Evolutionary conservation across 306 rosid genomes (phyloP).

Genomic region (Morella rubra): DNA sequence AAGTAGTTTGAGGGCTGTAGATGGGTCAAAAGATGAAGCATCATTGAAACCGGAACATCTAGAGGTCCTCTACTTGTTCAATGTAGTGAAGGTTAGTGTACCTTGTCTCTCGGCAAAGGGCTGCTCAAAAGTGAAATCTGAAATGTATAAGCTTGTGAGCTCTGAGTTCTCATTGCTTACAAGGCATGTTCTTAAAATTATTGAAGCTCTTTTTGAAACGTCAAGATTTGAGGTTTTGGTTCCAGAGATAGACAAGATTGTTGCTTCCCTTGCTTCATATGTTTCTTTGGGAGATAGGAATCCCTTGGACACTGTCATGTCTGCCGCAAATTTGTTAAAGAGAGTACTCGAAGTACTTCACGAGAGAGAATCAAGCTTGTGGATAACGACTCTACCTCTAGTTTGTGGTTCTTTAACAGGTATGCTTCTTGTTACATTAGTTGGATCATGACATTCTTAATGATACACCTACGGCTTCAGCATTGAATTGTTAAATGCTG

Average conservation of each 20-base stretch:
- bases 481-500: background rate
- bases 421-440: slow-evolving; percentile 35
- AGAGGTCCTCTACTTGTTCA: slow-evolving; percentile 72
- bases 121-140: slow-evolving; percentile 50
- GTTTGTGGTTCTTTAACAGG: slow-evolving; percentile 76
- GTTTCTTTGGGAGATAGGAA: slow-evolving; percentile 66
- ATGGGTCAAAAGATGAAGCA: slow-evolving; percentile 39
- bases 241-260: slow-evolving; percentile 43
- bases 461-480: background rate
- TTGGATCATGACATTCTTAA: background rate
- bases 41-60: slow-evolving; percentile 45
- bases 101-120: slow-evolving; percentile 62
- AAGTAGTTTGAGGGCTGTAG: slow-evolving; percentile 30
- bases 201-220: slow-evolving; percentile 60
- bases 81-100: slow-evolving; percentile 56
- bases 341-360: slow-evolving; percentile 52
- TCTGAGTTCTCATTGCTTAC: slow-evolving; percentile 54
- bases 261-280: slow-evolving; percentile 62
- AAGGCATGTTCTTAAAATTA: slow-evolving; percentile 56
- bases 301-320: slow-evolving; percentile 64
- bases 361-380: slow-evolving; percentile 45
- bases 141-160: slow-evolving; percentile 51
- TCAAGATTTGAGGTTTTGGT: slow-evolving; percentile 43
- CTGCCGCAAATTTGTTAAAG: slow-evolving; percentile 58
- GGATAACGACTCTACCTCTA: slow-evolving; percentile 60